Base-by-base conservation (phyloP, 2,329 filamentous ascomycete genomes). In the Sphaerulina vaccinii region DNA sequence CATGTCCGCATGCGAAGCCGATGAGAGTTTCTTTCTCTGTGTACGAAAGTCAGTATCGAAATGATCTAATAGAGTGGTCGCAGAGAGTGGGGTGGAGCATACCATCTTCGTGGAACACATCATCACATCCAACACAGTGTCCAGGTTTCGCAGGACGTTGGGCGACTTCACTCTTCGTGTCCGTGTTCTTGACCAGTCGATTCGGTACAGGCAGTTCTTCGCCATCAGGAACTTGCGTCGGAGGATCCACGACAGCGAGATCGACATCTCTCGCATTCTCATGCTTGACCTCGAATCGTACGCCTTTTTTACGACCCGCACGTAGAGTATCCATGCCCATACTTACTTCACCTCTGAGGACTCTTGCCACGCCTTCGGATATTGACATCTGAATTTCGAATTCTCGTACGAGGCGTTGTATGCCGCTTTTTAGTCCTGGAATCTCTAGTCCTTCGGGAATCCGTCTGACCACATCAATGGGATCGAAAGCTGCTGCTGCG, bases 311-410 rank as follows among this genome's bases (percentile, higher is more conserved):
- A 68, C 95, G 88, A 0, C 92, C 90, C 11, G 78, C 82, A 0
- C 92, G 83, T 16, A 97, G 75, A 3, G 83, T 84, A 44, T 86
- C 86, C 80, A 97, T 95, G 1, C 88, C 90, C 3, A 81, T 79
- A 0, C 86, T 85, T 0, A 99, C 92, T 71, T 99, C 93, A 51
- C 91, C 90, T 44, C 87, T 79, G 36, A 97, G 76, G 0, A 97
- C 91, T 49, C 83, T 83, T 0, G 93, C 91, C 3, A 95, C 93
- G 1, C 93, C 93, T 37, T 87, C 85, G 58, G 87, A 92, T 66
- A 99, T 96, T 62, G 87, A 93, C 67, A 88, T 84, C 72, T 97
- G 93, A 38, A 99, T 88, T 66, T 97, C 93, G 67, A 96, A 91
- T 70, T 99, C 93, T 62, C 92, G 86, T 68, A 99, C 87, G 76